A percentile compares a stretch with the other conserved stretches of the same genome.
These are phyloP conservation scores for Aspergillus homomorphus DNA, from an alignment of 495 filamentous ascomycete genomes.

Conservation along the genomic window DNA sequence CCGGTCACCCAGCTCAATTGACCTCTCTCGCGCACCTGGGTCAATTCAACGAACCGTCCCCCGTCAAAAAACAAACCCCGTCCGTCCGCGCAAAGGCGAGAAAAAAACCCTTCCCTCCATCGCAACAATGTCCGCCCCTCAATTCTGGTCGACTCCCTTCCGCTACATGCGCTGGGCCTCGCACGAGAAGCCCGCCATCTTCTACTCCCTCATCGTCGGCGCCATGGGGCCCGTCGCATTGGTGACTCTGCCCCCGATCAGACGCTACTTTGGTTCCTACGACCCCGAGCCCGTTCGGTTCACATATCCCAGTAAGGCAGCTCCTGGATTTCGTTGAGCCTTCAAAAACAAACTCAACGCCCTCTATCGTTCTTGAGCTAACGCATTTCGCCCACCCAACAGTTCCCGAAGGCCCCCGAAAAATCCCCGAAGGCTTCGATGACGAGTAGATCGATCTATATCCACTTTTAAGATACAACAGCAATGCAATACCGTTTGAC, in stretches of 20 bases:
- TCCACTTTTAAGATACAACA: neutral
- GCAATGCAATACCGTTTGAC: conserved; percentile 8
- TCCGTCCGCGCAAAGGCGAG: neutral
- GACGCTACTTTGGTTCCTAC: conserved; percentile 66
- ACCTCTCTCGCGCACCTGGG: neutral
- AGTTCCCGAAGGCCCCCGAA: conserved; percentile 77
- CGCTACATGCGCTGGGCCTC: conserved; percentile 84
- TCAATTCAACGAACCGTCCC: neutral
- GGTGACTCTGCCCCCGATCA: conserved; percentile 63
- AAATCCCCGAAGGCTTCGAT: conserved; percentile 71
- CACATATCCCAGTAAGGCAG: conserved; percentile 82
- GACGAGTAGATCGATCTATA: conserved; percentile 50
- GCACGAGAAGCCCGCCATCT: conserved; percentile 81
- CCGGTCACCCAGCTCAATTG: conserved; percentile 10
- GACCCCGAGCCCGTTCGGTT: conserved; percentile 68
- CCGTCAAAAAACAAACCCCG: neutral
- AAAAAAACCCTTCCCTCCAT: conserved; percentile 22
- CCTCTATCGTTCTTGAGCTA: neutral
- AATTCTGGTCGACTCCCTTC: conserved; percentile 78
- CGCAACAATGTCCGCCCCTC: conserved; percentile 62
- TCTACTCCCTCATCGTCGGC: conserved; percentile 77
- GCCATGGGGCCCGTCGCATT: conserved; percentile 66
- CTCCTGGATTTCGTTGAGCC: neutral
- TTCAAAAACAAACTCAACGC: neutral
- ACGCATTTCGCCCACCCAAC: neutral